These are phyloP conservation scores for Plectranthus barbatus DNA, from an alignment of 257 asterid genomes.

Conservation along the genomic window DNA sequence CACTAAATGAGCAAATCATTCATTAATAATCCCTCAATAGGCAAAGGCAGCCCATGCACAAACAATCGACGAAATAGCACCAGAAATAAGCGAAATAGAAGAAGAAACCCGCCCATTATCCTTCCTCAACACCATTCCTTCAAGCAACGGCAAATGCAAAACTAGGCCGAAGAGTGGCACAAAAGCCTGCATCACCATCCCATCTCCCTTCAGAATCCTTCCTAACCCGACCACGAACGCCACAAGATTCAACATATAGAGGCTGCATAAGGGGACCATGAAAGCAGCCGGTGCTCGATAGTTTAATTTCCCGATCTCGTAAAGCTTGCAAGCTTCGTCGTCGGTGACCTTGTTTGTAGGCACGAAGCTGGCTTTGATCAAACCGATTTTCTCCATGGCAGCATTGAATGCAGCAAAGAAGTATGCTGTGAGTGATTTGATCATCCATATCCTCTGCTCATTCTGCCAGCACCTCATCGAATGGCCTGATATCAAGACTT, in stretches of 20 bases:
- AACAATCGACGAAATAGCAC: conserved; percentile 3
- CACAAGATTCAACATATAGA: conserved; percentile 33
- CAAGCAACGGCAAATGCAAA: conserved; percentile 43
- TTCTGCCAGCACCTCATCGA: conserved; percentile 34
- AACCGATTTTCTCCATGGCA: conserved; percentile 28
- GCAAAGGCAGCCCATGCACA: not conserved
- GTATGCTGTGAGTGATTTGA: conserved; percentile 43
- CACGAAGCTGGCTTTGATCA: conserved; percentile 39
- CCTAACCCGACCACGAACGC: conserved; percentile 31
- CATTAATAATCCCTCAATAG: not conserved
- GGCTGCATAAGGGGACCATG: conserved; percentile 39
- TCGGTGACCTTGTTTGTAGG: conserved; percentile 53
- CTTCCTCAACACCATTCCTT: conserved; percentile 62
- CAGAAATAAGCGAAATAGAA: conserved; percentile 19
- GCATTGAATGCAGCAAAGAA: conserved; percentile 45
- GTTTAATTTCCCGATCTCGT: conserved; percentile 39
- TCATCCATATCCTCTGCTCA: conserved; percentile 67
- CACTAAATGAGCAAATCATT: not conserved
- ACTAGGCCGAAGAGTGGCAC: conserved; percentile 31
- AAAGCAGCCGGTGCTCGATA: conserved; percentile 39
- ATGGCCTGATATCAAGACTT: conserved; percentile 36
- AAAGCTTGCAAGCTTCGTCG: conserved; percentile 29
- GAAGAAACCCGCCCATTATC: conserved; percentile 39
- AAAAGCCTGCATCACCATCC: conserved; percentile 31
- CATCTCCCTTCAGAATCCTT: conserved; percentile 12